Conservation (phyloP, 2,329 filamentous ascomycete genomes). For the Rutstroemia sydowiana region DNA sequence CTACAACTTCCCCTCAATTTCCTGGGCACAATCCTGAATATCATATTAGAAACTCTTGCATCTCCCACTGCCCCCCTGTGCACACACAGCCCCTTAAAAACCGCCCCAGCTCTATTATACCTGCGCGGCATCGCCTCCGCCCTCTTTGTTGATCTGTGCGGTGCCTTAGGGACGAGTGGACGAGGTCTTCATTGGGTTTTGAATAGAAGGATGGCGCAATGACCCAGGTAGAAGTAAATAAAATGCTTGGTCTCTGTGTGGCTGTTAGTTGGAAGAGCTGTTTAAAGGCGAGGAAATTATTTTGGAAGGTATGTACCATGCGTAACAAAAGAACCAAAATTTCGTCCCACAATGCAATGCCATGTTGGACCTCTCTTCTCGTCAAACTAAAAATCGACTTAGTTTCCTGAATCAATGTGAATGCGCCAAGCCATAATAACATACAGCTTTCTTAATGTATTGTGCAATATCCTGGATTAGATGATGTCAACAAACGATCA, state of each 20-base stretch:
- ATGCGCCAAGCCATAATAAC: conserved; percentile 19
- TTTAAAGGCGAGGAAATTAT: neutral
- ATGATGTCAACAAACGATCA: conserved; percentile 13
- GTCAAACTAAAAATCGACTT: conserved; percentile 66
- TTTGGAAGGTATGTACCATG: conserved; percentile 40
- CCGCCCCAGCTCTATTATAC: neutral
- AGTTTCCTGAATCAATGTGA: neutral
- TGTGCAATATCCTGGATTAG: conserved; percentile 75
- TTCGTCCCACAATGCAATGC: conserved; percentile 97
- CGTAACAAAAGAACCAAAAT: conserved; percentile 98
- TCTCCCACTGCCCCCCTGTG: neutral
- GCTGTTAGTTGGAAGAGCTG: neutral
- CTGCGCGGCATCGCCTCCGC: neutral
- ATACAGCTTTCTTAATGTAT: conserved; percentile 87
- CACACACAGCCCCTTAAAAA: neutral
- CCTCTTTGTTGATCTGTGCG: too few species aligned
- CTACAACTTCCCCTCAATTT: neutral
- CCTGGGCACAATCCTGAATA: neutral
- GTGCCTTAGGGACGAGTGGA: neutral
- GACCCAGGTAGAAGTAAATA: conserved; percentile 99
- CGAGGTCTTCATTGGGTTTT: conserved; percentile 73
- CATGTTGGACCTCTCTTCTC: conserved; percentile 95
- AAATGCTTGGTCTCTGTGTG: conserved; percentile 86
- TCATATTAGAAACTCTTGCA: neutral
- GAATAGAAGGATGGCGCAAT: conserved; percentile 96